A percentile compares a stretch with the other conserved stretches of the same genome.
Conservation (phyloP, 768 basidiomycete species). For the Phanerochaete sordida region DNA sequence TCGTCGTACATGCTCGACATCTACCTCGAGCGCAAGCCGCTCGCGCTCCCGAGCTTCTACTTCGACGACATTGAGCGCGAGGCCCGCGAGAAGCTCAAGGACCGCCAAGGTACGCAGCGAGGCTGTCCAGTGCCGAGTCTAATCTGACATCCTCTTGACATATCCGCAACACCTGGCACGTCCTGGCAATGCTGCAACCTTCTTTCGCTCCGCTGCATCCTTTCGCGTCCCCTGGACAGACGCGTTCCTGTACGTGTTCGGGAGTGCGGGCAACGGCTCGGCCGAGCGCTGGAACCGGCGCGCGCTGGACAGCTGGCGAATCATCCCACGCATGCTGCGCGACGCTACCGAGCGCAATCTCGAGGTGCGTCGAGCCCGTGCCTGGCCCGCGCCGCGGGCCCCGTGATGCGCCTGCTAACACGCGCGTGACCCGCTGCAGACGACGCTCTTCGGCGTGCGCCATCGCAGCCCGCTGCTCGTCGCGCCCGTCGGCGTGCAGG, state of each 20-base stretch:
- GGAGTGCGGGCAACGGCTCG: conserved; percentile 68
- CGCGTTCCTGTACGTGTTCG: conserved; percentile 72
- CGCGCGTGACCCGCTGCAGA: conserved; percentile 34
- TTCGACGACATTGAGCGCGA: conserved; percentile 60
- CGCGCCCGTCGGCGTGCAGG: conserved; percentile 79
- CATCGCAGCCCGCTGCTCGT: conserved; percentile 60
- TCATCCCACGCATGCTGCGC: conserved; percentile 78
- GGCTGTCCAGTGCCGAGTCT: neutral
- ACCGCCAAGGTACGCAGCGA: conserved; percentile 43
- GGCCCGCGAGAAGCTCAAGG: conserved; percentile 60
- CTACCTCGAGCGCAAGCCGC: conserved; percentile 19
- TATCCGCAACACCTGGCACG: too few species aligned
- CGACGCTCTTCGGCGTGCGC: conserved; percentile 67
- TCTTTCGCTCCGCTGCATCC: too few species aligned
- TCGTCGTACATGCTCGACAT: conserved; percentile 19
- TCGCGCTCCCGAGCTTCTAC: conserved; percentile 52
- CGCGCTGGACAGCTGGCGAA: conserved; percentile 63
- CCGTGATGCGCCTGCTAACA: neutral
- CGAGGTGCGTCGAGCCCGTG: conserved; percentile 36
- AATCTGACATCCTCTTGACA: neutral
- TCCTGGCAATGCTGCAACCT: too few species aligned
- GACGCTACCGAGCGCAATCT: conserved; percentile 54
- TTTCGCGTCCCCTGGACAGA: too few species aligned
- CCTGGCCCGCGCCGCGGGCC: neutral
- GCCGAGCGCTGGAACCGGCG: conserved; percentile 67